Evolutionary conservation across 768 basidiomycete species (phyloP).

Genomic region (Guyanaporus albipodus): DNA sequence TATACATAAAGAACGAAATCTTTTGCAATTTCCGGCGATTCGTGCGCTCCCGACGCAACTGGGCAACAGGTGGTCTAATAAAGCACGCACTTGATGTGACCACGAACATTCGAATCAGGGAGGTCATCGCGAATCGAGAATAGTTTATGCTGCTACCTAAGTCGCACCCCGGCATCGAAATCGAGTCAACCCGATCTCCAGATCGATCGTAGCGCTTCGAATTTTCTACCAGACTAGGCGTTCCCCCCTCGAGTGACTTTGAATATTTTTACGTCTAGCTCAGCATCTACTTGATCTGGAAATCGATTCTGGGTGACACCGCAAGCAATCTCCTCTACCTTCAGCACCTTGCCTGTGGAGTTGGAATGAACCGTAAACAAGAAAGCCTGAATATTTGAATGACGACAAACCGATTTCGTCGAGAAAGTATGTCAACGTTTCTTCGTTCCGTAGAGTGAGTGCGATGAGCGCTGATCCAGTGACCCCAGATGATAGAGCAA

Average conservation of each 20-base stretch:
- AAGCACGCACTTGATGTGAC: constrained; percentile 1
- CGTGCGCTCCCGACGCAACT: constrained; percentile 1
- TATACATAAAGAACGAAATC: constrained; percentile 1
- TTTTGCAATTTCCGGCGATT: neutral
- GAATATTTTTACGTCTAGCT: constrained; percentile 43
- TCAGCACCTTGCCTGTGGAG: constrained; percentile 23
- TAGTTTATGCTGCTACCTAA: neutral
- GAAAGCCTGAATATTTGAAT: neutral
- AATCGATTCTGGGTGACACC: constrained; percentile 11
- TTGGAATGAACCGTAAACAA: too few species aligned
- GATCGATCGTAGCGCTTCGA: constrained; percentile 12
- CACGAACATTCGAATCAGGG: constrained; percentile 9
- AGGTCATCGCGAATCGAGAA: constrained; percentile 10
- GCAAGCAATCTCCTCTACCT: constrained; percentile 27
- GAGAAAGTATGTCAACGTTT: constrained; percentile 48
- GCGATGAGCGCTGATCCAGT: constrained; percentile 32
- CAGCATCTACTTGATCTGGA: constrained; percentile 32
- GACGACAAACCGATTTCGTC: constrained; percentile 27
- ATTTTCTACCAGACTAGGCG: constrained; percentile 1
- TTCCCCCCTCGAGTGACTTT: constrained; percentile 31
- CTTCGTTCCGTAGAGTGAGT: constrained; percentile 50
- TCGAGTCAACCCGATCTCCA: constrained; percentile 10
- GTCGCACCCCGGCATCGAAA: neutral
- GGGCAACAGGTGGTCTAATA: constrained; percentile 1
- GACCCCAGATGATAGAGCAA: constrained; percentile 25